Evolutionary conservation across 2,329 filamentous ascomycete species (phyloP).

Genomic region (Acrocalymma vagum): DNA sequence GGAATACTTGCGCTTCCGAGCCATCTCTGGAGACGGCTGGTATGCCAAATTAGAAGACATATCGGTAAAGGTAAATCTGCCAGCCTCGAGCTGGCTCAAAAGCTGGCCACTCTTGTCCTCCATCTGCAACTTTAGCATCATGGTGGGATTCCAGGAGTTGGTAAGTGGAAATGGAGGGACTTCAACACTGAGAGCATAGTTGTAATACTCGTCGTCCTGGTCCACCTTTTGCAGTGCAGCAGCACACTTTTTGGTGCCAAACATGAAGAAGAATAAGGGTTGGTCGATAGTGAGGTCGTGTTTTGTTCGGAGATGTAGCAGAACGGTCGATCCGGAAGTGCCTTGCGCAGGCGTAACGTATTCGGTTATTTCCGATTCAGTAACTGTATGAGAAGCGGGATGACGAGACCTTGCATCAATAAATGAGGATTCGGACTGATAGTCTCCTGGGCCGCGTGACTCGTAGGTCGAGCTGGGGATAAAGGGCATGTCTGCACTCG

Average conservation of each 20-base stretch:
- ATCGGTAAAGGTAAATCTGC: slow-evolving; percentile 69
- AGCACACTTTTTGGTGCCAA: slow-evolving; percentile 78
- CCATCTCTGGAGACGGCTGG: slow-evolving; percentile 36
- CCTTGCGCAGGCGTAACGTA: slow-evolving; percentile 75
- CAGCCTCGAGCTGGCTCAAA: slow-evolving; percentile 63
- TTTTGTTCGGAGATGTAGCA: slow-evolving; percentile 76
- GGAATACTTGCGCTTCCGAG: slow-evolving; percentile 44
- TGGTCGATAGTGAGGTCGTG: slow-evolving; percentile 74
- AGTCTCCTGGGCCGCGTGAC: slow-evolving; percentile 53
- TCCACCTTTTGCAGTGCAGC: slow-evolving; percentile 70
- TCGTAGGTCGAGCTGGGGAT: slow-evolving; percentile 57
- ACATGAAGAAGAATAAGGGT: slow-evolving; percentile 70
- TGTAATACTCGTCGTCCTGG: slow-evolving; percentile 66
- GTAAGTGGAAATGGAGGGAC: slow-evolving; percentile 72
- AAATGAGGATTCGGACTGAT: slow-evolving; percentile 58
- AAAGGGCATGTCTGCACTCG: slow-evolving; percentile 54
- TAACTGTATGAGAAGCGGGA: slow-evolving; percentile 53
- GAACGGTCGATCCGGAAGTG: slow-evolving; percentile 72
- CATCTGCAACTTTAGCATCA: slow-evolving; percentile 68
- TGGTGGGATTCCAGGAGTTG: slow-evolving; percentile 62
- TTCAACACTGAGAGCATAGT: slow-evolving; percentile 76
- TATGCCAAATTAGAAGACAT: slow-evolving; percentile 44
- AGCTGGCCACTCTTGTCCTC: slow-evolving; percentile 64
- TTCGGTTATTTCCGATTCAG: slow-evolving; percentile 65
- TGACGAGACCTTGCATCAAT: slow-evolving; percentile 68